A percentile compares a stretch with the other conserved stretches of the same genome.
Evolutionary conservation across 2,329 filamentous ascomycete genomes (phyloP).

Genomic region (Phialophora macrospora): DNA sequence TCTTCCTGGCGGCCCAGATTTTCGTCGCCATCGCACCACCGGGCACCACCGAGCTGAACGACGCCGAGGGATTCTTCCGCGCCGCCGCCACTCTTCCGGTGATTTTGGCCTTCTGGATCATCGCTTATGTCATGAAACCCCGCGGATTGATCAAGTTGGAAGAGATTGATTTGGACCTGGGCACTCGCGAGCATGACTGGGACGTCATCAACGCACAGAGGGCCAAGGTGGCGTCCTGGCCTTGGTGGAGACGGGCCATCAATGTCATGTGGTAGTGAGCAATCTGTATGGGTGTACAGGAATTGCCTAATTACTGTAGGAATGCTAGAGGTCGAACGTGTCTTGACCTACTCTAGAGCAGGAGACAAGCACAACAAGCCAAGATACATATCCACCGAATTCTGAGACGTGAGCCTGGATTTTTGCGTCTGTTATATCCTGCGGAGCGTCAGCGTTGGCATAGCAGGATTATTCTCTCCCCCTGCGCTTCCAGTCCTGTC

Average conservation of each 20-base stretch:
- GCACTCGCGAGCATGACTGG: slow-evolving; percentile 69
- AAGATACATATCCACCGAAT: too few relatives aligned
- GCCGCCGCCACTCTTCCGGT: slow-evolving; percentile 11
- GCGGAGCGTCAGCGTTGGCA: too few relatives aligned
- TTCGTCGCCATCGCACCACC: slow-evolving; percentile 71
- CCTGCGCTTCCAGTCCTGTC: too few relatives aligned
- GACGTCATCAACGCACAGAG: slow-evolving; percentile 60
- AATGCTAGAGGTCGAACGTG: too few relatives aligned
- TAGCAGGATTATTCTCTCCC: too few relatives aligned
- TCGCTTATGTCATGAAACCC: slow-evolving; percentile 68
- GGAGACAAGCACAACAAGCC: too few relatives aligned
- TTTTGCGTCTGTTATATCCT: too few relatives aligned
- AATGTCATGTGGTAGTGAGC: slow-evolving; percentile 8
- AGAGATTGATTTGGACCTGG: slow-evolving; percentile 70
- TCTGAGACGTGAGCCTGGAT: too few relatives aligned
- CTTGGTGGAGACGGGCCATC: slow-evolving; percentile 24
- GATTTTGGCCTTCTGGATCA: slow-evolving; percentile 52
- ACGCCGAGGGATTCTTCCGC: slow-evolving; percentile 21
- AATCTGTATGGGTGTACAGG: too few relatives aligned
- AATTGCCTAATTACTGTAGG: too few relatives aligned
- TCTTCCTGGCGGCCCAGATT: slow-evolving; percentile 82
- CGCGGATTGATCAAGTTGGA: slow-evolving; percentile 61
- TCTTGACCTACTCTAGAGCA: too few relatives aligned
- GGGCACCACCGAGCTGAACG: slow-evolving; percentile 3
- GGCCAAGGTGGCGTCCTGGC: slow-evolving; percentile 22